Percentiles rank a stretch among this genome's conserved stretches.
These are phyloP conservation scores for Fusarium redolens DNA, from an alignment of 2,329 filamentous ascomycete genomes.

Conservation along the genomic window DNA sequence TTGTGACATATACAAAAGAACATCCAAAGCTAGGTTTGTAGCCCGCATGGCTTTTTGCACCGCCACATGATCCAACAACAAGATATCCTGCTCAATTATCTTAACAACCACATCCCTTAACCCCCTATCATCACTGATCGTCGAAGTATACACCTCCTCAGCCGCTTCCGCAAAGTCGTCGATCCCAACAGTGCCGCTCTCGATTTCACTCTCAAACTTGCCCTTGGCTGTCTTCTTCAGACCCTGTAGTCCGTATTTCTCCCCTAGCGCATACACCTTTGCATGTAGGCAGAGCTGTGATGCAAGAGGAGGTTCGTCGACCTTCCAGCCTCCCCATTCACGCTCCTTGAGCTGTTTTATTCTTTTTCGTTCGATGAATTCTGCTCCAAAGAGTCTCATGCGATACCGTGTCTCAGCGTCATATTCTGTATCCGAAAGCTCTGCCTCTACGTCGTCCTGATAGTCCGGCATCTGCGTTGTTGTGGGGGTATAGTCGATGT, in stretches of 20 bases:
- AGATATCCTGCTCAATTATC: not conserved
- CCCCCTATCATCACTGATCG: accelerated
- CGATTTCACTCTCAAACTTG: accelerated
- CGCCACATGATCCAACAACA: not conserved
- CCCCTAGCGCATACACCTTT: accelerated
- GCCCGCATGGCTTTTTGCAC: not conserved
- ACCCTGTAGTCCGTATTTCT: accelerated
- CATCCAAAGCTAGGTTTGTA: not conserved
- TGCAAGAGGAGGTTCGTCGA: accelerated
- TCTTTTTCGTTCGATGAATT: not conserved
- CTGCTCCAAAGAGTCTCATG: not conserved
- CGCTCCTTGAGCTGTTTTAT: not conserved
- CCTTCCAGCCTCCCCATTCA: not conserved
- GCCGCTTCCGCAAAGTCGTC: not conserved
- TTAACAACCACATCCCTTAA: not conserved
- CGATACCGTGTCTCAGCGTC: accelerated
- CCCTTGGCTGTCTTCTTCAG: accelerated
- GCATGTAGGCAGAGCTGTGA: not conserved
- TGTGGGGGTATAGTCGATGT: not conserved
- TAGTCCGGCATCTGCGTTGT: accelerated
- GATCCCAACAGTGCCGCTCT: accelerated
- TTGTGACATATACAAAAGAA: not conserved
- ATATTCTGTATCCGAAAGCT: not conserved
- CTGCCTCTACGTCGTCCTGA: not conserved
- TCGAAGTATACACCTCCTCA: not conserved